A percentile compares a stretch with the other conserved stretches of the same genome.
Conservation (phyloP, 2,329 filamentous ascomycete species). For the Fusarium ramigenum region DNA sequence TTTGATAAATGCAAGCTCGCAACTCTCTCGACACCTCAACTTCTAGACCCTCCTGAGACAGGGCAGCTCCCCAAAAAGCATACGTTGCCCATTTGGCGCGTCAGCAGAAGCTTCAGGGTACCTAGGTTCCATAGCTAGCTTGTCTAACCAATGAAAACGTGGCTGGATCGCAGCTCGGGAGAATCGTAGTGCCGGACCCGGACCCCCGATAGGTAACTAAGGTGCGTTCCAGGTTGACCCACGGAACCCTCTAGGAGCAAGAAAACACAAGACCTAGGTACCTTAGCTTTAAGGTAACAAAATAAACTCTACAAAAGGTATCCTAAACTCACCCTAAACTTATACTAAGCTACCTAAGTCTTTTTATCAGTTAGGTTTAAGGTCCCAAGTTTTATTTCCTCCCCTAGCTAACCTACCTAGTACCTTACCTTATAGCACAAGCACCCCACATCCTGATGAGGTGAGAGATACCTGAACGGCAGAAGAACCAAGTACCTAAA, state of each 20-base stretch:
- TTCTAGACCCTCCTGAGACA: constrained; percentile 41
- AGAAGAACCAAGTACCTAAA: constrained; percentile 24
- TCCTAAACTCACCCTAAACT: too few relatives aligned
- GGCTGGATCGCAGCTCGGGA: constrained; percentile 13
- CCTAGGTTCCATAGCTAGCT: constrained; percentile 15
- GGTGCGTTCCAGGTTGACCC: neutral
- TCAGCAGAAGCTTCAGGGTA: constrained; percentile 42
- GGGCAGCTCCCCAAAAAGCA: constrained; percentile 47
- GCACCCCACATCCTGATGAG: neutral
- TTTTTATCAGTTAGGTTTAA: too few relatives aligned
- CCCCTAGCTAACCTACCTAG: too few relatives aligned
- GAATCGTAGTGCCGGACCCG: constrained; percentile 39
- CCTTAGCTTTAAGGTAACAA: too few relatives aligned
- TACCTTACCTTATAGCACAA: neutral
- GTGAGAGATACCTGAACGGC: constrained; percentile 14
- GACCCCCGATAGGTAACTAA: neutral
- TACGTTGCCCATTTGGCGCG: constrained; percentile 49
- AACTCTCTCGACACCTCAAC: constrained; percentile 37
- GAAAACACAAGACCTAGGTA: too few relatives aligned
- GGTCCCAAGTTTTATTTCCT: too few relatives aligned
- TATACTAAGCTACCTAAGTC: too few relatives aligned
- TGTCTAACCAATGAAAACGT: constrained; percentile 42
- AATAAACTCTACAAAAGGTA: too few relatives aligned
- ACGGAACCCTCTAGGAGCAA: too few relatives aligned
- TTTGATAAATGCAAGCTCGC: constrained; percentile 30